Evolutionary conservation across 306 rosid genomes (phyloP), one percentile per base, ranked within the genome.

Genomic region (Prunus padus): DNA sequence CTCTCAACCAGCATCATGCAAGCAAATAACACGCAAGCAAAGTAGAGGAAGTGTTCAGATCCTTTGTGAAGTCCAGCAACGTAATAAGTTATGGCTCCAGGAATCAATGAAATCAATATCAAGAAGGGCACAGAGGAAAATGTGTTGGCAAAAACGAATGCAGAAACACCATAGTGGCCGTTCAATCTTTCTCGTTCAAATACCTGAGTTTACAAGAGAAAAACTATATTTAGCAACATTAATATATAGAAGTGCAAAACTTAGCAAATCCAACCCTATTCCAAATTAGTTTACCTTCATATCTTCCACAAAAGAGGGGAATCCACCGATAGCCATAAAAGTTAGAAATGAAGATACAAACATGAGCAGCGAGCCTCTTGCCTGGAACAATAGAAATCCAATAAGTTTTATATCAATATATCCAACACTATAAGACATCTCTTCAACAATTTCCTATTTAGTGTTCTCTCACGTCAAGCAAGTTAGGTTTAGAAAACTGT

Each of bases 261-360:
- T 37, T 1, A 7, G 42, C 42, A 1, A 5, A 37, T 37, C 42
- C 42, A 37, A 37, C 9, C 42, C 2, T 37, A 31, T 28, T 62
- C 49, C 14, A 64, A 64, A 9, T 37, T 31, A 10, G 9, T 19
- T 64, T 20, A 91, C 93, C 92, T 87, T 89, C 84, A 91, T 89
- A 69, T 91, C 92, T 74, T 88, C 93, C 68, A 89, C 77, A 67
- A 90, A 86, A 8, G 97, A 89, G 72, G 96, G 89, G 81, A 92
- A 92, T 71, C 96, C 97, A 50, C 90, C 96, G 60, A 92, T 84
- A 40, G 90, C 73, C 92, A 92, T 92, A 83, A 92, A 88, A 19
- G 91, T 80, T 22, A 88, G 81, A 78, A 89, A 82, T n/a, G 90
- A 70, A 13, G 84, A 33, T 1, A 86, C 72, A 80, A 79, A 92